phyloP scores from a whole-genome alignment of 2,329 filamentous ascomycete genomes.

The Didymella segeticola region DNA sequence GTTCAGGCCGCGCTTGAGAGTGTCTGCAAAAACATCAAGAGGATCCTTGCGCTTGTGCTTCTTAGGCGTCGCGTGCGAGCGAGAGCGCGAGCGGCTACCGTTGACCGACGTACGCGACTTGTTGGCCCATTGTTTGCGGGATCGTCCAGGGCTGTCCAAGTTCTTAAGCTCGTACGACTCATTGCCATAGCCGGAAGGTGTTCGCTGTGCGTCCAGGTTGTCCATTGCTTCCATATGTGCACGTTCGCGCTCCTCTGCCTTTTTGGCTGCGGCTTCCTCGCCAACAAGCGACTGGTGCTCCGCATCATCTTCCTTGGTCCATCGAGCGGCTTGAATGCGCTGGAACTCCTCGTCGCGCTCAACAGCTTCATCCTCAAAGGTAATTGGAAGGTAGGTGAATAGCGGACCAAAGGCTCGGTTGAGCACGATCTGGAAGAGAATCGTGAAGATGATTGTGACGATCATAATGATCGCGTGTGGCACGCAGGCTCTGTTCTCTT shows the following conservation, averaged over 20 bases:
- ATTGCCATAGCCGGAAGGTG: not conserved
- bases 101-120: conserved; percentile 39
- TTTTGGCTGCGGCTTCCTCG: conserved; percentile 36
- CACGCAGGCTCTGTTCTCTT: conserved; percentile 69
- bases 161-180: conserved; percentile 40
- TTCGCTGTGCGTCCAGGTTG: conserved; percentile 18
- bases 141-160: conserved; percentile 32
- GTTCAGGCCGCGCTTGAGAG: conserved; percentile 36
- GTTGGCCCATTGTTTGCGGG: conserved; percentile 38
- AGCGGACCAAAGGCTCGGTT: conserved; percentile 86
- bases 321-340: conserved; percentile 73
- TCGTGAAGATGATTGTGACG: conserved; percentile 72
- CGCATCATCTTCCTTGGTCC: conserved; percentile 63
- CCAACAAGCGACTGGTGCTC: conserved; percentile 51
- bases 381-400: conserved; percentile 89
- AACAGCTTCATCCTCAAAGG: conserved; percentile 92
- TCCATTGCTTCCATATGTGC: conserved; percentile 39
- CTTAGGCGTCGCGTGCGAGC: conserved; percentile 23
- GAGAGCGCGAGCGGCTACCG: conserved; percentile 36
- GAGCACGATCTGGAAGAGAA: conserved; percentile 78
- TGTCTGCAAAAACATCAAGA: conserved; percentile 36
- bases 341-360: conserved; percentile 90
- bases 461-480: conserved; percentile 88
- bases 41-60: conserved; percentile 35
- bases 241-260: conserved; percentile 42